phyloP scores from a whole-genome alignment of 768 basidiomycete genomes.

The Phylloporus sp. region DNA sequence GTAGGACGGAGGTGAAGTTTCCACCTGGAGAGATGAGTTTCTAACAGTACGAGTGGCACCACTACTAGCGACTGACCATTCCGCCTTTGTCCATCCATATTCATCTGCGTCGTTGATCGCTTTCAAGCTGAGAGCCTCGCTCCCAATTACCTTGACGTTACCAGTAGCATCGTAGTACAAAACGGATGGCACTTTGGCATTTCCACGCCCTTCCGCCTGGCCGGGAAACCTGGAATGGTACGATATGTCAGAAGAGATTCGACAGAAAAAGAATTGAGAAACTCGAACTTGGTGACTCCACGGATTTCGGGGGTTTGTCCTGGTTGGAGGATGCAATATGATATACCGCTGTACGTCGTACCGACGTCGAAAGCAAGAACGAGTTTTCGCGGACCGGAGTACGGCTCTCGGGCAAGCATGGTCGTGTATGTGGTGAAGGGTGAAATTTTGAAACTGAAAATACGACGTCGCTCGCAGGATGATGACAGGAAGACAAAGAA shows the following conservation, averaged over 20 bases:
- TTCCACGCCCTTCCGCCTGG: not conserved
- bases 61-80: not conserved
- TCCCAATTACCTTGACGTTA: not conserved
- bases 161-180: constrained; percentile 1
- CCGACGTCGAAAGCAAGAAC: not conserved
- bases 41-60: no score
- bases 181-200: constrained; percentile 5
- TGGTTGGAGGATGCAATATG: constrained; percentile 1
- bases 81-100: not conserved
- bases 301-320: not conserved
- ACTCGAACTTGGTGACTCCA: constrained; percentile 1
- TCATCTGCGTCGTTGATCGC: not conserved
- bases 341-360: not conserved
- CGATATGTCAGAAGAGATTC: not conserved
- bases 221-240: constrained; percentile 1
- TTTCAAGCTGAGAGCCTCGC: not conserved
- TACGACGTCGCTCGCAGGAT: not conserved
- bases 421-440: not conserved
- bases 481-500: not conserved
- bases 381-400: not conserved
- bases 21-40: not conserved
- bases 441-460: not conserved
- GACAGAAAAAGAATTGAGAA: not conserved
- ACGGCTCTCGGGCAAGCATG: not conserved
- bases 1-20: constrained; percentile 1